phyloP scores from a whole-genome alignment of 2,329 filamentous ascomycete genomes.

The Fusarium virguliforme region DNA sequence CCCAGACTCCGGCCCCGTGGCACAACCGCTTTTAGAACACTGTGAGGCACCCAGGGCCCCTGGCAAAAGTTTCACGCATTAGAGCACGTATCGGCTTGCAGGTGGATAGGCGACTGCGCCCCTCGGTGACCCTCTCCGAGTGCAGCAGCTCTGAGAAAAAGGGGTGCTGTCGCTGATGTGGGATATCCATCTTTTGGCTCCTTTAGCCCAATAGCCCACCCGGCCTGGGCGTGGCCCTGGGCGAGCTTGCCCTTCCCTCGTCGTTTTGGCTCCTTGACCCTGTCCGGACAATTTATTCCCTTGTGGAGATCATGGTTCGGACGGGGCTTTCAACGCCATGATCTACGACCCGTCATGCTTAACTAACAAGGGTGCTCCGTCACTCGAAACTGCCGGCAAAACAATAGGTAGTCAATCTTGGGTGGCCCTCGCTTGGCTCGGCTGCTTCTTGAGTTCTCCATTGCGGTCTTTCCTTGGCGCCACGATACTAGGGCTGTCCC shows the following conservation, averaged over 20 bases:
- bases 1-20: conserved; percentile 42
- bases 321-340: conserved; percentile 53
- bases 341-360: conserved; percentile 52
- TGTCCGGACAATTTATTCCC: conserved; percentile 52
- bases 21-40: conserved; percentile 43
- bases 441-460: conserved; percentile 43
- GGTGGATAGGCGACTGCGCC: conserved; percentile 47
- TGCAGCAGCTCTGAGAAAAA: conserved; percentile 37
- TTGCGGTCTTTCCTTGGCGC: conserved; percentile 39
- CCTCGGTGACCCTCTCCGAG: conserved; percentile 38
- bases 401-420: conserved; percentile 29
- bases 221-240: conserved; percentile 35
- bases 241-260: conserved; percentile 31
- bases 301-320: conserved; percentile 55
- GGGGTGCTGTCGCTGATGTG: conserved; percentile 38
- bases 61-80: conserved; percentile 45
- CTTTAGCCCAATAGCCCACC: conserved; percentile 36
- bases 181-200: conserved; percentile 35
- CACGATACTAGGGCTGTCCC: conserved; percentile 39
- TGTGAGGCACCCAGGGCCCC: conserved; percentile 41
- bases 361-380: conserved; percentile 48
- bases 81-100: conserved; percentile 47
- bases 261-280: conserved; percentile 41
- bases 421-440: conserved; percentile 36
- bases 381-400: conserved; percentile 51